Conservation (phyloP, 106 monocot species). For the Dioscorea alata region DNA sequence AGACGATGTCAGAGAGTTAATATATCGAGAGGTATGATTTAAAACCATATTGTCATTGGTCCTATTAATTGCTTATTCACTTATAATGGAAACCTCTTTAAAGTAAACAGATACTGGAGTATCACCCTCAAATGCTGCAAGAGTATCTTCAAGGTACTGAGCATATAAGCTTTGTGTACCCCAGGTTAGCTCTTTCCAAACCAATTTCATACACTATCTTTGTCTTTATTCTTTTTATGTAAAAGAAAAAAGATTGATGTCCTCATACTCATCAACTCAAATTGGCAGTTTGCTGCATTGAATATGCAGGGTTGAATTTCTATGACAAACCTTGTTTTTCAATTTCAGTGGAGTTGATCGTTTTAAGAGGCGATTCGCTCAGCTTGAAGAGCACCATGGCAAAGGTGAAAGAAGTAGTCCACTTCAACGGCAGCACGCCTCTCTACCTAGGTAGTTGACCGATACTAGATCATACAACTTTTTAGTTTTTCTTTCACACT, state of each 20-base stretch:
- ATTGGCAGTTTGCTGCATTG: too few species aligned
- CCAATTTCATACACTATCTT: too few species aligned
- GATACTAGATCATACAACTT: not conserved
- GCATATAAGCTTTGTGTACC: slow-evolving; percentile 77
- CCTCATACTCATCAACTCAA: too few species aligned
- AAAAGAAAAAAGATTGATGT: too few species aligned
- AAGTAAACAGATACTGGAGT: slow-evolving; percentile 39
- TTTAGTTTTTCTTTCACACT: not conserved
- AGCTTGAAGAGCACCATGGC: slow-evolving; percentile 73
- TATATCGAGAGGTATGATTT: slow-evolving; percentile 40
- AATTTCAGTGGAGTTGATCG: slow-evolving; percentile 78
- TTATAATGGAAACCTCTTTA: not conserved
- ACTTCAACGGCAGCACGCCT: slow-evolving; percentile 57
- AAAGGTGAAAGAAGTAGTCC: slow-evolving; percentile 71
- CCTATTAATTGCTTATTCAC: not conserved
- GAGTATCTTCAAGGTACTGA: slow-evolving; percentile 67
- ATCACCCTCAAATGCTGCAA: slow-evolving; percentile 92
- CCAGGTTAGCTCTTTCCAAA: slow-evolving; percentile 35
- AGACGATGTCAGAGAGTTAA: slow-evolving; percentile 49
- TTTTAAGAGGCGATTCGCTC: slow-evolving; percentile 85
- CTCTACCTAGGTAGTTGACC: slow-evolving; percentile 64
- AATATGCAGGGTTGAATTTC: too few species aligned
- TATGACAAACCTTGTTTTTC: not conserved
- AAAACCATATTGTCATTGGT: not conserved
- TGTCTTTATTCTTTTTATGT: too few species aligned